Conservation (phyloP, 306 rosid genomes). For the Luffa acutangula region DNA sequence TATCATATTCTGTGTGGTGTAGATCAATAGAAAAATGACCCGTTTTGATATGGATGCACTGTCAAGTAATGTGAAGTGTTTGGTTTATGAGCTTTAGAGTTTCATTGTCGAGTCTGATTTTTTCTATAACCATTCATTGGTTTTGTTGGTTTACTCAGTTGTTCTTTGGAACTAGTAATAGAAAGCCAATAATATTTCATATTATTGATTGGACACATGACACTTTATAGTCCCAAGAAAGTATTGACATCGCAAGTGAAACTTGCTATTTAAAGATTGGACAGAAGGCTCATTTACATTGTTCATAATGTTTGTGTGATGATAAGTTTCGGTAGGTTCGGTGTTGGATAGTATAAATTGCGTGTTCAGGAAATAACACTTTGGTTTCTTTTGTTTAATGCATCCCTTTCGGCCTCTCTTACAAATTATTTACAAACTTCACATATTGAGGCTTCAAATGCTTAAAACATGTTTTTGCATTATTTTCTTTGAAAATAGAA, state of each 20-base stretch:
- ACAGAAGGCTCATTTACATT: neutral
- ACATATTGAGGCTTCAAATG: neutral
- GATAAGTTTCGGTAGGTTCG: neutral
- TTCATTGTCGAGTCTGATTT: neutral
- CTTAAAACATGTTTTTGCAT: neutral
- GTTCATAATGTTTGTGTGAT: neutral
- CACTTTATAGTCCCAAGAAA: neutral
- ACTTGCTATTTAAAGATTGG: neutral
- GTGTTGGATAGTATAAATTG: neutral
- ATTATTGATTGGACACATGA: neutral
- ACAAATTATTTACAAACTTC: neutral
- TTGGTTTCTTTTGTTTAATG: neutral
- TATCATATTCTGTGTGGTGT: neutral
- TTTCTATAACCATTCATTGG: neutral
- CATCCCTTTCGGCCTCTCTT: neutral
- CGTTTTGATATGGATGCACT: neutral
- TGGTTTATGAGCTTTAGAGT: neutral
- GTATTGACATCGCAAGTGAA: neutral
- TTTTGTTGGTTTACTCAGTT: neutral
- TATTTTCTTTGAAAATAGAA: neutral
- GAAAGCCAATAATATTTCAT: neutral
- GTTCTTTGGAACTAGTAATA: neutral
- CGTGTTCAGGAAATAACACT: neutral
- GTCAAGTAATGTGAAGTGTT: neutral
- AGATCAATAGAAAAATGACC: neutral